Conservation (phyloP, 345 rosid genomes). For the Dovyalis caffra region DNA sequence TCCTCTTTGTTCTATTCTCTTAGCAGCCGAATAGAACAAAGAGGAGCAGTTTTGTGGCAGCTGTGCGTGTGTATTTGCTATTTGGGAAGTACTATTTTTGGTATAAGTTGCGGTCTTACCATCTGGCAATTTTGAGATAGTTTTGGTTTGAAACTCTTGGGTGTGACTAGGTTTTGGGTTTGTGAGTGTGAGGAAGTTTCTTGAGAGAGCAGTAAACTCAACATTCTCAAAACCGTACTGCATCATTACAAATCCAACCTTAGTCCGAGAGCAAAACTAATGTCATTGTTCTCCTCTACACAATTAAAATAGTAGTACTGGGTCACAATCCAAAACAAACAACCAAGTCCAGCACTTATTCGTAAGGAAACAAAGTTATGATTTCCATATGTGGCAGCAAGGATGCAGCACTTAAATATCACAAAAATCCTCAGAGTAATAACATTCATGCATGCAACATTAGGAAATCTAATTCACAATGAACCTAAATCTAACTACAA, state of each 20-base stretch:
- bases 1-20: too few relatives aligned
- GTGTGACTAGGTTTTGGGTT: background rate
- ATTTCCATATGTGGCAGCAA: background rate
- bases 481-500: background rate
- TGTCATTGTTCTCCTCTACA: background rate
- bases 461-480: background rate
- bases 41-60: background rate
- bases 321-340: background rate
- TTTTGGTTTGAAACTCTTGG: background rate
- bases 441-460: background rate
- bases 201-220: background rate
- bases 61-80: background rate
- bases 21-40: background rate
- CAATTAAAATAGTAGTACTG: background rate
- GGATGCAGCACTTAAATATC: background rate
- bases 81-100: background rate
- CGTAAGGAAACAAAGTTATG: background rate
- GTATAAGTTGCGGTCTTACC: background rate
- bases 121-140: too few relatives aligned
- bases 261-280: too few relatives aligned
- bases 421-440: background rate
- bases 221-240: background rate
- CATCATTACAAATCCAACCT: background rate
- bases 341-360: background rate
- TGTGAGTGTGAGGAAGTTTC: background rate